Percentiles rank a stretch among this genome's conserved stretches.
phyloP scores from a whole-genome alignment of 495 filamentous ascomycete species.

The Tuber brumale region DNA sequence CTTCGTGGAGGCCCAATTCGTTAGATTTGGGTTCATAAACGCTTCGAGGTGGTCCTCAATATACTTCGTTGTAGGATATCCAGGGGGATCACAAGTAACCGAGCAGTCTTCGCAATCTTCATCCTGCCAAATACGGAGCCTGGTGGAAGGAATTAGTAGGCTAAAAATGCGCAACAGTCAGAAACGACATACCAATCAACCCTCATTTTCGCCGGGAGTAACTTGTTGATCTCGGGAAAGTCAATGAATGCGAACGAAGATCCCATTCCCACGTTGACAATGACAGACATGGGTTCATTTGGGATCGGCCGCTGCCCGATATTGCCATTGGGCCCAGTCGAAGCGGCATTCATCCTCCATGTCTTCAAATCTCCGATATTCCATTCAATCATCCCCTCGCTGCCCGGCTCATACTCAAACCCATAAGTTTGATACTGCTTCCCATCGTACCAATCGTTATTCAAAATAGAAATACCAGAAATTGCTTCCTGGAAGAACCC shows the following conservation, averaged over 20 bases:
- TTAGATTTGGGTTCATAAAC: slow-evolving; percentile 62
- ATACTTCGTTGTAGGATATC: slow-evolving; percentile 64
- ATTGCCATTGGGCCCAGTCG: slow-evolving; percentile 67
- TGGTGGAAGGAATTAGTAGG: slow-evolving; percentile 9
- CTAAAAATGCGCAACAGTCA: not conserved
- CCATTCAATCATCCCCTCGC: slow-evolving; percentile 58
- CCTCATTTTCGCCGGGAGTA: slow-evolving; percentile 63
- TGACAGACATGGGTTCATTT: slow-evolving; percentile 61
- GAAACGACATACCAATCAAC: slow-evolving; percentile 53
- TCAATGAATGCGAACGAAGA: slow-evolving; percentile 60
- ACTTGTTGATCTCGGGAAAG: slow-evolving; percentile 47
- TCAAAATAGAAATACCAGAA: slow-evolving; percentile 62
- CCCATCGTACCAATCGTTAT: slow-evolving; percentile 72
- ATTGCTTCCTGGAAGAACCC: slow-evolving; percentile 67
- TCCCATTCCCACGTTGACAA: slow-evolving; percentile 71
- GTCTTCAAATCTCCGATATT: slow-evolving; percentile 59
- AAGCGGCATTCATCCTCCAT: slow-evolving; percentile 60
- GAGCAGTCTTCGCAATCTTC: slow-evolving; percentile 47
- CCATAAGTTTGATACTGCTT: slow-evolving; percentile 66
- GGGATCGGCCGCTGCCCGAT: slow-evolving; percentile 64
- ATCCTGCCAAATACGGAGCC: slow-evolving; percentile 66
- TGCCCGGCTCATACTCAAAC: slow-evolving; percentile 67
- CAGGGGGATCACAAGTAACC: slow-evolving; percentile 65
- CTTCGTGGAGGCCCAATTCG: slow-evolving; percentile 50
- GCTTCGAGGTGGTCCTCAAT: slow-evolving; percentile 58